A percentile compares a stretch with the other conserved stretches of the same genome.
These are phyloP conservation scores for Ogataea sp. DNA, from an alignment of 805 yeast species.

Conservation along the genomic window DNA sequence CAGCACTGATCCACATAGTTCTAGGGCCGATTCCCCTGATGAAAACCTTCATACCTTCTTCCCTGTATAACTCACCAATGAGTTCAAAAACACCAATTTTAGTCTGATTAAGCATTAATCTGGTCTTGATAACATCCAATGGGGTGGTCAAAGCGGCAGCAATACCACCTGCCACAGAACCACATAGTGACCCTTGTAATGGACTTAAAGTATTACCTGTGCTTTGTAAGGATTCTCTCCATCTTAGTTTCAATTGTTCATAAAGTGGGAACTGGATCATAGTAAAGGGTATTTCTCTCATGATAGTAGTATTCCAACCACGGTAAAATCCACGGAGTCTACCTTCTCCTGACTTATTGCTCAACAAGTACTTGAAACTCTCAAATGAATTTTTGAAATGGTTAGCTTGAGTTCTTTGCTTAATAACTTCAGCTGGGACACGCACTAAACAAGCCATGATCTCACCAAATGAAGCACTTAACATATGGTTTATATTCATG, in stretches of 20 bases:
- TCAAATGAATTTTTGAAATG: conserved; percentile 49
- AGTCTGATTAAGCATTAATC: conserved; percentile 69
- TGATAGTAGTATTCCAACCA: conserved; percentile 88
- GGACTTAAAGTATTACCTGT: conserved; percentile 41
- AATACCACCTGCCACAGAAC: conserved; percentile 73
- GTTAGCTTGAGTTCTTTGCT: conserved; percentile 86
- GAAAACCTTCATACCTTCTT: conserved; percentile 71
- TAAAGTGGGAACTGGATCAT: conserved; percentile 92
- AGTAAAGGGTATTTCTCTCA: conserved; percentile 96
- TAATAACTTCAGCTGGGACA: conserved; percentile 95
- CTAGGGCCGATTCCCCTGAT: conserved; percentile 89
- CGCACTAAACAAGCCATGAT: conserved; percentile 88
- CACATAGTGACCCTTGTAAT: conserved; percentile 75
- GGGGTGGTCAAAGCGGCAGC: conserved; percentile 83
- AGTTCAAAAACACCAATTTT: conserved; percentile 39
- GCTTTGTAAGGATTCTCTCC: conserved; percentile 44
- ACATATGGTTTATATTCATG: conserved; percentile 63
- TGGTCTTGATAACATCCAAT: conserved; percentile 68
- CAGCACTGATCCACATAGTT: conserved; percentile 96
- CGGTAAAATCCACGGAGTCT: conserved; percentile 71
- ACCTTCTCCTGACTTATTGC: conserved; percentile 72
- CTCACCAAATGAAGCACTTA: conserved; percentile 84
- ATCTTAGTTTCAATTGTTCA: conserved; percentile 63
- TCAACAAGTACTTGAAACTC: conserved; percentile 55
- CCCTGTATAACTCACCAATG: conserved; percentile 44